phyloP scores from a whole-genome alignment of 1,284 basidiomycete species.

The Tilletia walkeri region DNA sequence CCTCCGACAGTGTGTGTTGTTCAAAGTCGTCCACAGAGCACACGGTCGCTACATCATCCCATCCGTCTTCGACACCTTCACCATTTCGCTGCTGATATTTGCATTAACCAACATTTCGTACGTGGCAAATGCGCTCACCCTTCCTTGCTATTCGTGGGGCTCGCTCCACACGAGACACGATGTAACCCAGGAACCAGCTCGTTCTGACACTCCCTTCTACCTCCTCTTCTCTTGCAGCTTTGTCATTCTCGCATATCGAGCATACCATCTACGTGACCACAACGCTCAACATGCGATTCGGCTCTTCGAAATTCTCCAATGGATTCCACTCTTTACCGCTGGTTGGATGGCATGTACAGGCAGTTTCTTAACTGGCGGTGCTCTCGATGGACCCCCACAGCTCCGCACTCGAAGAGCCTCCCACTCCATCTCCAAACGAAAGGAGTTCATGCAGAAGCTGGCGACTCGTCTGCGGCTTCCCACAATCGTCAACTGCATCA shows the following conservation, averaged over 20 bases:
- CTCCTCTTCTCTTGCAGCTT: not conserved
- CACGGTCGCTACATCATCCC: slow-evolving; percentile 3
- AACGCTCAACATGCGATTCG: not conserved
- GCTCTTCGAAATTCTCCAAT: slow-evolving; percentile 1
- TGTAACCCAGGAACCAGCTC: not conserved
- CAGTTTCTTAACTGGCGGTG: not conserved
- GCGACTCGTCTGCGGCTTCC: not conserved
- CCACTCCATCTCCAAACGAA: not conserved
- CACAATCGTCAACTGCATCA: slow-evolving; percentile 1
- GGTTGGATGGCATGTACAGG: not conserved
- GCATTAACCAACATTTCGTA: not conserved
- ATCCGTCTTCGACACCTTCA: not conserved
- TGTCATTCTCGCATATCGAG: not conserved
- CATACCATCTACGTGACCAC: not conserved
- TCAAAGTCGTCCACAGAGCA: not conserved
- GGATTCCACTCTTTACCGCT: not conserved
- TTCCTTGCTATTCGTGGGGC: not conserved
- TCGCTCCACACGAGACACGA: no score
- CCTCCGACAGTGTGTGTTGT: not conserved
- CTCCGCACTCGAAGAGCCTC: not conserved
- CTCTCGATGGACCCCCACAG: slow-evolving; percentile 2
- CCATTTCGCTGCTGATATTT: not conserved
- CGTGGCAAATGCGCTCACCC: not conserved
- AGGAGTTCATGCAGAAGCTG: not conserved
- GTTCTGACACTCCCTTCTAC: not conserved